phyloP scores from a whole-genome alignment of 106 monocot species.

The Dioscorea zingiberensis region DNA sequence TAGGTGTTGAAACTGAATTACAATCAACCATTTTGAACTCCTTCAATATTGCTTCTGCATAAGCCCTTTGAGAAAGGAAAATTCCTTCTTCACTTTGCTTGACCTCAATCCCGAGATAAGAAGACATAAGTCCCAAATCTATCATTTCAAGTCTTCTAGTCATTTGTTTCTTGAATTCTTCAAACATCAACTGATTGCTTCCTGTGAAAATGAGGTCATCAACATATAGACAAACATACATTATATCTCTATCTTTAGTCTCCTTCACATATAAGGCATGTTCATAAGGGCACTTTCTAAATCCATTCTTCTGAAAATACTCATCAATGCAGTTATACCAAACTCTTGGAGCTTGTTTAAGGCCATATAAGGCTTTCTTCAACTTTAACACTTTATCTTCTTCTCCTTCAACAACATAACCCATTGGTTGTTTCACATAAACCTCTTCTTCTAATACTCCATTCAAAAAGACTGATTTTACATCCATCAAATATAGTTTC shows the following conservation, averaged over 20 bases:
- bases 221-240: slow-evolving; percentile 1
- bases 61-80: background rate
- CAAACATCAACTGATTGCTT: background rate
- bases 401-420: background rate
- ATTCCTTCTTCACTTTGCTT: background rate
- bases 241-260: background rate
- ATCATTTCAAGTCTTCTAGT: background rate
- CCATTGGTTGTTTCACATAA: background rate
- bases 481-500: background rate
- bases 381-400: background rate
- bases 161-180: slow-evolving; percentile 3
- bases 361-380: too few relatives aligned
- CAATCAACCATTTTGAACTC: slow-evolving; percentile 8
- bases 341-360: background rate
- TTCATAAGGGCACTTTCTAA: too few relatives aligned
- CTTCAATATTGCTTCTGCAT: slow-evolving; percentile 4
- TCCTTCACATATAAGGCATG: too few relatives aligned
- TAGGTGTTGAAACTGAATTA: background rate
- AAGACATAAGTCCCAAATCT: background rate
- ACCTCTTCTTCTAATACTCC: too few relatives aligned
- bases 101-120: slow-evolving; percentile 6
- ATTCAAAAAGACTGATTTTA: too few relatives aligned
- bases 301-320: too few relatives aligned
- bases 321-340: background rate
- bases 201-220: slow-evolving; percentile 8